Percentiles rank a stretch among this genome's conserved stretches.
These are phyloP conservation scores for Penstemon barbatus DNA, from an alignment of 257 asterid genomes.

Conservation along the genomic window DNA sequence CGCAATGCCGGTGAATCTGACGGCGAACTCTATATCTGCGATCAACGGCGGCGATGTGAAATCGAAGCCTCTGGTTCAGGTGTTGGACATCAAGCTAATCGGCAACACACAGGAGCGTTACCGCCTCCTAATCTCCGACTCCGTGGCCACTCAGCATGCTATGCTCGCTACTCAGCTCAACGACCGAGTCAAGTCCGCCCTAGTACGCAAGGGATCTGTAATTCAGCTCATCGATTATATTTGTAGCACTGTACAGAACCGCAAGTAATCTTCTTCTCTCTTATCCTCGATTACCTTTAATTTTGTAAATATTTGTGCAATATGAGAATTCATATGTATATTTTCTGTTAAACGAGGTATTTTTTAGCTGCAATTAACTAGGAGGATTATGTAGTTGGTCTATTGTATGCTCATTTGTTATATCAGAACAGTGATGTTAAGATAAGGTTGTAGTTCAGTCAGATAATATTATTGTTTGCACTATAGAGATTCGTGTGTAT, in stretches of 20 bases:
- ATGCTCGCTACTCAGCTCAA: slow-evolving; percentile 96
- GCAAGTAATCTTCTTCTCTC: slow-evolving; percentile 52
- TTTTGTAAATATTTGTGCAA: too few species aligned
- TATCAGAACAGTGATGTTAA: neutral
- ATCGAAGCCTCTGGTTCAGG: slow-evolving; percentile 92
- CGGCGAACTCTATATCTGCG: slow-evolving; percentile 75
- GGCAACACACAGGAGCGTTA: slow-evolving; percentile 75
- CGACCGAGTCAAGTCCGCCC: slow-evolving; percentile 60
- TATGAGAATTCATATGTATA: neutral
- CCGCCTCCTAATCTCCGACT: slow-evolving; percentile 77
- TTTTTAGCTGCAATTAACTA: too few species aligned
- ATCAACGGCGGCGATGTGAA: slow-evolving; percentile 78
- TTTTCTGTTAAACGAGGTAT: neutral
- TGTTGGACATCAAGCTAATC: slow-evolving; percentile 74
- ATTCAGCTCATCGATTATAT: slow-evolving; percentile 85
- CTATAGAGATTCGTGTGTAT: slow-evolving; percentile 22
- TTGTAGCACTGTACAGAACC: slow-evolving; percentile 73
- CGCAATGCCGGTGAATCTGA: slow-evolving; percentile 66
- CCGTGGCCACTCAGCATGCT: slow-evolving; percentile 72
- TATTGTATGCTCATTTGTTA: neutral
- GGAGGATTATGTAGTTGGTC: too few species aligned
- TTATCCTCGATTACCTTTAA: neutral
- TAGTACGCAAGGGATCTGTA: slow-evolving; percentile 76
- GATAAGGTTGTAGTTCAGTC: neutral
- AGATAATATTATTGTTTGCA: neutral